Evolutionary conservation across 768 basidiomycete species (phyloP).

Genomic region (Pleurotus tuoliensis): DNA sequence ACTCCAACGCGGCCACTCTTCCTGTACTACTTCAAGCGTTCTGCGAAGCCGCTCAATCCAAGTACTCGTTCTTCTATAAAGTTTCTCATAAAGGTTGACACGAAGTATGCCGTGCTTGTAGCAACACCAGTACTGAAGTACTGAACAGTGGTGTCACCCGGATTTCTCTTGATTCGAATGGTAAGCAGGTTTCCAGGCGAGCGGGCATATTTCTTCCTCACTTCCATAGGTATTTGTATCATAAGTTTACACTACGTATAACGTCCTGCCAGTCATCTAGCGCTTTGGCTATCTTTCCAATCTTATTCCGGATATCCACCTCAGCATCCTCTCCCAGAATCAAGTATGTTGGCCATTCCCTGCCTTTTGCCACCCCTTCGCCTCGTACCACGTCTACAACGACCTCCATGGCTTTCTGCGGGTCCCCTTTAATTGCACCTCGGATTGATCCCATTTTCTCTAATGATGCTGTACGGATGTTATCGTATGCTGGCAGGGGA

Average conservation of each 20-base stretch:
- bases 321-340: constrained; percentile 25
- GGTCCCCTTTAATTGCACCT: constrained; percentile 23
- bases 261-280: constrained; percentile 28
- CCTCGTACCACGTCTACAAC: constrained; percentile 30
- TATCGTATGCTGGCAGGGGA: constrained; percentile 32
- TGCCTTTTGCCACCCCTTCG: constrained; percentile 22
- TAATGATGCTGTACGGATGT: constrained; percentile 14
- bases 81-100: too few relatives aligned
- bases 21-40: too few relatives aligned
- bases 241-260: constrained; percentile 1
- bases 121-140: too few relatives aligned
- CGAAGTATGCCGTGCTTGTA: too few relatives aligned
- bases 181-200: too few relatives aligned
- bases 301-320: constrained; percentile 19
- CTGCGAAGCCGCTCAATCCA: too few relatives aligned
- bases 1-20: too few relatives aligned
- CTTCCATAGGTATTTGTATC: too few relatives aligned
- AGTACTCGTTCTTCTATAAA: too few relatives aligned
- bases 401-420: constrained; percentile 24
- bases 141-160: too few relatives aligned
- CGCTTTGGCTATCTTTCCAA: constrained; percentile 13
- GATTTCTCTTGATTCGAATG: too few relatives aligned
- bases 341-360: constrained; percentile 17
- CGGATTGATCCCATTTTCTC: constrained; percentile 11
- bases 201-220: too few relatives aligned